Evolutionary conservation across 2,329 filamentous ascomycete genomes (phyloP).

Genomic region (Aureobasidium sp.): DNA sequence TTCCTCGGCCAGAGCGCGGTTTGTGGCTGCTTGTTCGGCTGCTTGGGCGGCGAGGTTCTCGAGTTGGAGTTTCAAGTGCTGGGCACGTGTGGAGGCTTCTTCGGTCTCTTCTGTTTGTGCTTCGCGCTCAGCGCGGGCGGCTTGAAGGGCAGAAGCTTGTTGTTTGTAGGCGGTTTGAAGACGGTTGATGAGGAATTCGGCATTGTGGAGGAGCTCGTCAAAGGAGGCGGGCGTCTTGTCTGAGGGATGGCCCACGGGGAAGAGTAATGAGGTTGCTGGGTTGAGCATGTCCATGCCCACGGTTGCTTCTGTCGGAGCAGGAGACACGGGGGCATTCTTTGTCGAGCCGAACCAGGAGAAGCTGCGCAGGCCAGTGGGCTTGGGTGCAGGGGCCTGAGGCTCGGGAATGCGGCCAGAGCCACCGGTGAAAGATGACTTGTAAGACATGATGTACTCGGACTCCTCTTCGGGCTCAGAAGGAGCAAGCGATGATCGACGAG

Average conservation of each 20-base stretch:
- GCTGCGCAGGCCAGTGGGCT: constrained; percentile 7
- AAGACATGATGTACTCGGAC: constrained; percentile 31
- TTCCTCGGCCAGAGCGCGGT: constrained; percentile 45
- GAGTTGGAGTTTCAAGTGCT: constrained; percentile 54
- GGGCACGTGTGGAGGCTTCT: constrained; percentile 51
- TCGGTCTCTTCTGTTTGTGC: constrained; percentile 56
- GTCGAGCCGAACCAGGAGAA: constrained; percentile 31
- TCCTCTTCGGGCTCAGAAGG: constrained; percentile 24
- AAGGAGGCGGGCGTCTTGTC: constrained; percentile 48
- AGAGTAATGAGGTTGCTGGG: constrained; percentile 48
- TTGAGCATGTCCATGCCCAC: constrained; percentile 45
- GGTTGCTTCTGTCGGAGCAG: constrained; percentile 14
- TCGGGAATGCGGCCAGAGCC: constrained; percentile 7
- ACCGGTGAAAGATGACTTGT: constrained; percentile 28
- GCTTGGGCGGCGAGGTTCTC: constrained; percentile 52
- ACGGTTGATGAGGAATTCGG: constrained; percentile 47
- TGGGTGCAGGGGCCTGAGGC: constrained; percentile 8
- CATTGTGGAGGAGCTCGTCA: constrained; percentile 50
- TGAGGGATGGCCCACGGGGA: constrained; percentile 44
- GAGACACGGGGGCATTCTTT: constrained; percentile 19
- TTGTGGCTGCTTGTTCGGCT: constrained; percentile 50
- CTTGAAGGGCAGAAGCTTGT: constrained; percentile 43
- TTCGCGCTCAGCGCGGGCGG: constrained; percentile 48
- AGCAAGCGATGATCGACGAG: constrained; percentile 11
- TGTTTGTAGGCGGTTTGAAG: constrained; percentile 53